These are phyloP conservation scores for Condylostoma magnum DNA, from an alignment of 169 alveolate species.

Conservation along the genomic window DNA sequence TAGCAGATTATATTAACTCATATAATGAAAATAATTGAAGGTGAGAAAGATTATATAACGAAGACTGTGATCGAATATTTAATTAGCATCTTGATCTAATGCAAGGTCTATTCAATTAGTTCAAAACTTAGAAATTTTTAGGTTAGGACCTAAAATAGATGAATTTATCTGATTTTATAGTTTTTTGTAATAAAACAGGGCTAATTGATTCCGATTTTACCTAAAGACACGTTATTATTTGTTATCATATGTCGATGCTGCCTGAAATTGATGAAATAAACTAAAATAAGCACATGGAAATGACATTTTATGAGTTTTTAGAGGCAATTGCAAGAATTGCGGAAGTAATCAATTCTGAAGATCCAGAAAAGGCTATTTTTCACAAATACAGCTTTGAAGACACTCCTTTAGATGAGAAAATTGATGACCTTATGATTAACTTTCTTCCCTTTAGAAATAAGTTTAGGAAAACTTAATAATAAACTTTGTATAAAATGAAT, in stretches of 20 bases:
- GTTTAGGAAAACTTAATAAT: too few relatives aligned
- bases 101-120: not conserved
- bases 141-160: constrained; percentile 10
- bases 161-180: not conserved
- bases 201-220: not conserved
- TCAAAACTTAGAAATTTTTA: not conserved
- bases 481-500: too few relatives aligned
- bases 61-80: not conserved
- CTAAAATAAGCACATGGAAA: not conserved
- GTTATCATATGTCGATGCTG: constrained; percentile 10
- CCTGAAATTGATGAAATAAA: constrained; percentile 10
- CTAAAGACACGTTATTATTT: not conserved
- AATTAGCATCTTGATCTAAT: not conserved
- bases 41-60: not conserved
- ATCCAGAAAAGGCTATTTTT: constrained; percentile 5
- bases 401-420: not conserved
- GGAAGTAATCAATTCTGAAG: not conserved
- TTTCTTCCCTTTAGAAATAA: not conserved
- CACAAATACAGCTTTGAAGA: not conserved
- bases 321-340: constrained; percentile 19
- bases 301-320: not conserved
- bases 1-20: not conserved
- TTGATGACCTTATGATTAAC: not conserved
- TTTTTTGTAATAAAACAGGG: not conserved
- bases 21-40: constrained; percentile 9